Base-by-base conservation (phyloP, 202 grass and related monocot genomes). In the Cymbopogon flexuosus region DNA sequence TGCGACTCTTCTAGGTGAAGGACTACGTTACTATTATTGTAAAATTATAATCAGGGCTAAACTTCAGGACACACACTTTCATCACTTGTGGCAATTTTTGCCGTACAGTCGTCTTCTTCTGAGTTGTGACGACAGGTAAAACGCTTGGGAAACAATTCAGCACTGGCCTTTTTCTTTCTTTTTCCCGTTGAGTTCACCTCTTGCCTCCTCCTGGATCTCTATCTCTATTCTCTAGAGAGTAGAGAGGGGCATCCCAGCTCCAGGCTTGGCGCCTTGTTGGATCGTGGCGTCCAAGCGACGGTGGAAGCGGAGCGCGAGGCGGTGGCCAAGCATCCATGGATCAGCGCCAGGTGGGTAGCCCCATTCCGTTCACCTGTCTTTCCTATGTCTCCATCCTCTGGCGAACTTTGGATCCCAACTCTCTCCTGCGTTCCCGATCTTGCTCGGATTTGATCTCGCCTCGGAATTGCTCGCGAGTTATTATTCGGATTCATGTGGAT, bases 311-410 rank as follows among this genome's bases (percentile, higher is more conserved):
- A 27, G 27, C 27, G 27, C 27, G 27, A 27, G 27, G 1, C 27
- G 27, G 27, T 27, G 27, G 27, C 21, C n/a, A 66, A 49, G 66
- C 78, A 61, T 81, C 72, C 59, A 89, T 89, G 87, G 83, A 89
- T 85, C 83, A 56, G 33, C 29, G 72, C 59, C 83, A 85, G 87
- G 87, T 85, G 77, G 79, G 75, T 78, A 5, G 2, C 43, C 22
- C 21, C 46, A 18, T 40, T 45, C 29, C 46, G 16, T 39, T 37
- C 19, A 3, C 59, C 35, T 3, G 6, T 37, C 22, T 54, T 21
- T 11, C 70, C 1, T 3, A 13, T 29, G 4, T 45, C 23, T 47
- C 41, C 13, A 31, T 31, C 23, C 67, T 23, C 67, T 42, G 1
- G 36, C 22, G 1, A 33, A 49, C 1, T 51, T 0, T 16, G 40